Conservation (phyloP, 2,329 filamentous ascomycete species). For the Nemania diffusa region DNA sequence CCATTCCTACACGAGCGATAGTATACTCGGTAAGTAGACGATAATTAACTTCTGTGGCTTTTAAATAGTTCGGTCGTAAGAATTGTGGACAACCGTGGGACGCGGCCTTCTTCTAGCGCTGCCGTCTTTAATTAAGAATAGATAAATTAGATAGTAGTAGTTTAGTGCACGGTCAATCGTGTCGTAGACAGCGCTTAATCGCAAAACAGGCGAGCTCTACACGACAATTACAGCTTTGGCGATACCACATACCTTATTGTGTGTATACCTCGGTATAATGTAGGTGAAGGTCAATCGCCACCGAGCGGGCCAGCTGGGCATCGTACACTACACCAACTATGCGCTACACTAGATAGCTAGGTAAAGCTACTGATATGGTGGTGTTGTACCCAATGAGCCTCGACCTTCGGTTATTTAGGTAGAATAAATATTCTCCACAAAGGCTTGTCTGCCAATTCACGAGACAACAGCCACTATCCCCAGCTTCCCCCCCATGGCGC, state of each 20-base stretch:
- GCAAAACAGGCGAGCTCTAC: not conserved
- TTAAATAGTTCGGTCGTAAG: no score
- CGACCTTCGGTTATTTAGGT: conserved; percentile 23
- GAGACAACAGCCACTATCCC: conserved; percentile 21
- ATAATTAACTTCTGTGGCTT: no score
- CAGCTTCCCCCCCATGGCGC: conserved; percentile 8
- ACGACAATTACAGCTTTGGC: not conserved
- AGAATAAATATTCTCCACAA: conserved; percentile 6
- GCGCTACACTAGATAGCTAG: not conserved
- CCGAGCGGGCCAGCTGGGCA: not conserved
- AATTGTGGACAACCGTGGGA: no score
- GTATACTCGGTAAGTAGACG: no score
- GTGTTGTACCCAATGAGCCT: conserved; percentile 25
- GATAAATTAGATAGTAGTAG: not conserved
- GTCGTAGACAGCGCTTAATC: not conserved
- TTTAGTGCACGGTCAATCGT: not conserved
- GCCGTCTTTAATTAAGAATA: no score
- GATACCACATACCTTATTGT: not conserved
- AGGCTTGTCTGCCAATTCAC: conserved; percentile 20
- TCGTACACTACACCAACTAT: not conserved
- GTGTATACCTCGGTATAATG: conserved; percentile 4
- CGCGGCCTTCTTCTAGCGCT: no score
- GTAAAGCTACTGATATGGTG: conserved; percentile 11
- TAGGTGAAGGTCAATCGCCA: conserved; percentile 8
- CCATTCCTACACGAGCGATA: no score